Evolutionary conservation across 768 basidiomycete genomes (phyloP).

Genomic region (Amanita pseudoporphyria): DNA sequence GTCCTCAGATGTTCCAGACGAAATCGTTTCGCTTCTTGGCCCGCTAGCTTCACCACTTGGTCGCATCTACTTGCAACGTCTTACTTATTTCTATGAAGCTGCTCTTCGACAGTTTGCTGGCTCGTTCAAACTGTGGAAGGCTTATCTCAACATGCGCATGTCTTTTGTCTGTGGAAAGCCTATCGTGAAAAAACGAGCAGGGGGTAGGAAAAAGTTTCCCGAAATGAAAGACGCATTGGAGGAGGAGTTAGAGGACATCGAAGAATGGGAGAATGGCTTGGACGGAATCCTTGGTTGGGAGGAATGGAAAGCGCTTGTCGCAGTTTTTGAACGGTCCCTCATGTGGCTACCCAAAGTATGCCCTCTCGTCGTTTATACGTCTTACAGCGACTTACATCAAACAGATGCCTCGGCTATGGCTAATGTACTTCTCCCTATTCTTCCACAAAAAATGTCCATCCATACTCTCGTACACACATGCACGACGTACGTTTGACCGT

Average conservation of each 20-base stretch:
- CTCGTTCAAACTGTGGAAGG: slow-evolving; percentile 94
- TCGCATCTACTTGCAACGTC: slow-evolving; percentile 68
- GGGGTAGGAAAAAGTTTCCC: slow-evolving; percentile 86
- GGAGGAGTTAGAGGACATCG: slow-evolving; percentile 69
- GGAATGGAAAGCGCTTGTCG: slow-evolving; percentile 88
- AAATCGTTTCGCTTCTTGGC: slow-evolving; percentile 56
- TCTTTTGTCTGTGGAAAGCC: slow-evolving; percentile 77
- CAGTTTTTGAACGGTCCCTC: slow-evolving; percentile 84
- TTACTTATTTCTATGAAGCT: slow-evolving; percentile 90
- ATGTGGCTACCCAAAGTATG: slow-evolving; percentile 90
- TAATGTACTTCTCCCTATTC: slow-evolving; percentile 87
- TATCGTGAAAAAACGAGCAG: slow-evolving; percentile 62
- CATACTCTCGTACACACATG: slow-evolving; percentile 78
- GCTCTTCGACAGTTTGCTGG: slow-evolving; percentile 81
- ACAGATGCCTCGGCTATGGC: slow-evolving; percentile 90
- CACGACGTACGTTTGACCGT: slow-evolving; percentile 88
- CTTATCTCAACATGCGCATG: slow-evolving; percentile 79
- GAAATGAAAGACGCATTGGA: slow-evolving; percentile 87
- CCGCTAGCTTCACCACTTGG: slow-evolving; percentile 67
- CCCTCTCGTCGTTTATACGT: slow-evolving; percentile 9
- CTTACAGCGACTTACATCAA: slow-evolving; percentile 6
- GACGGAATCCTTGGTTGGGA: slow-evolving; percentile 91
- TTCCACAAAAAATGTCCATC: slow-evolving; percentile 86
- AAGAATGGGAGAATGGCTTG: slow-evolving; percentile 80
- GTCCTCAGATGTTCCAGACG: slow-evolving; percentile 35